Evolutionary conservation across 129 eudicot genomes (phyloP).

Genomic region (Rutidosis leptorrhynchoides): DNA sequence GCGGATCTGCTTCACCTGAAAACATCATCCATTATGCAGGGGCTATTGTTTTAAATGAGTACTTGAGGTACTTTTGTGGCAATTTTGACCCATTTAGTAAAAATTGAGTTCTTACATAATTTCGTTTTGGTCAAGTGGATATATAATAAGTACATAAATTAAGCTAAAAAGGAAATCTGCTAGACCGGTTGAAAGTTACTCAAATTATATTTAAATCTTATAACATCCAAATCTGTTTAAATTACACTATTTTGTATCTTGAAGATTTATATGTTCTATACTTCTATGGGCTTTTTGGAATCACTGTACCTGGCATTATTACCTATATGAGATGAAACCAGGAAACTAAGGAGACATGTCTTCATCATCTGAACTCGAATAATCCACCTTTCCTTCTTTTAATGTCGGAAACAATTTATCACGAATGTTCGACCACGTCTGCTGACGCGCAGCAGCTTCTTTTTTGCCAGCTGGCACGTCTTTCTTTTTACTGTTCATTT

Average conservation of each 20-base stretch:
- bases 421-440: constrained; percentile 23
- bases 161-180: background rate
- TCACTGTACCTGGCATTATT: background rate
- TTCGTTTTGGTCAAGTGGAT: background rate
- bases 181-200: background rate
- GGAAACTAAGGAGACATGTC: constrained; percentile 37
- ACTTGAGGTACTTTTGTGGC: background rate
- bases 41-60: background rate
- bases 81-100: background rate
- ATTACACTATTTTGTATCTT: background rate
- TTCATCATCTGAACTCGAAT: constrained; percentile 63
- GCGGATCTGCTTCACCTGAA: background rate
- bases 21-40: background rate
- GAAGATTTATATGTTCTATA: background rate
- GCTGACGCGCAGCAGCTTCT: constrained; percentile 16
- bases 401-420: constrained; percentile 63
- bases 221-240: background rate
- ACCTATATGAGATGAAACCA: constrained; percentile 9
- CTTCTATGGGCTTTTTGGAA: background rate
- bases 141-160: background rate
- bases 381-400: constrained; percentile 38
- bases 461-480: constrained; percentile 24
- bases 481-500: constrained; percentile 26
- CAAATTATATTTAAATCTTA: background rate
- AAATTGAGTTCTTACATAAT: background rate